Evolutionary conservation across 2,329 filamentous ascomycete genomes (phyloP).

Genomic region (Coniella vitis): DNA sequence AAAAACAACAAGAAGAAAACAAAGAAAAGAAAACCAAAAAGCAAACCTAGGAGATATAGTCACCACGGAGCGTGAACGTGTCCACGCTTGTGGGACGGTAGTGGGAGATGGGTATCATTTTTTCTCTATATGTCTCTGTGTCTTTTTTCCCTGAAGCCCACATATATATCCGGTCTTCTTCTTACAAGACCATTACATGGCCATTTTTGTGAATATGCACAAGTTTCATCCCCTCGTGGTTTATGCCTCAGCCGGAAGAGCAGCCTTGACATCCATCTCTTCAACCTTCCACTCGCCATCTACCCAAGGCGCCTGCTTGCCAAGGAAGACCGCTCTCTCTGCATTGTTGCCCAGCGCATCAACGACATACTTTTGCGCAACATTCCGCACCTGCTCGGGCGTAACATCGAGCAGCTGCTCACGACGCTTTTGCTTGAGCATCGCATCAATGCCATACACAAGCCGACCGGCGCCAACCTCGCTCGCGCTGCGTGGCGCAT

Average conservation of each 20-base stretch:
- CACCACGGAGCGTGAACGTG: neutral
- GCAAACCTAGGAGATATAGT: too few species aligned
- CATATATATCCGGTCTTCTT: too few species aligned
- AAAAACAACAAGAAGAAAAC: neutral
- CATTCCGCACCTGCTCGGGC: slow-evolving; percentile 69
- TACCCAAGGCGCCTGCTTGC: slow-evolving; percentile 75
- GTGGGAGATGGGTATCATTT: slow-evolving; percentile 17
- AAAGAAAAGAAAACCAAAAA: neutral
- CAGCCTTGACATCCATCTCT: slow-evolving; percentile 59
- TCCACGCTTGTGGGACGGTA: neutral
- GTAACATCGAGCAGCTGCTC: slow-evolving; percentile 83
- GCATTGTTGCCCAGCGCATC: slow-evolving; percentile 53
- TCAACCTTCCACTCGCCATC: slow-evolving; percentile 66
- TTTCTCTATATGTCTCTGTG: slow-evolving; percentile 1
- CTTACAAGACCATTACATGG: too few species aligned
- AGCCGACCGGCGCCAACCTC: slow-evolving; percentile 83
- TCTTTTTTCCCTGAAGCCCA: slow-evolving; percentile 4
- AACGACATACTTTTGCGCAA: slow-evolving; percentile 76
- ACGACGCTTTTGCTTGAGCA: slow-evolving; percentile 80
- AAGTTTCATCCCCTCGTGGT: neutral
- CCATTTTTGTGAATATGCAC: slow-evolving; percentile 16
- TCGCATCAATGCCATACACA: slow-evolving; percentile 74
- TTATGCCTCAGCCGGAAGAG: neutral
- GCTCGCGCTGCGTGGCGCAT: slow-evolving; percentile 82
- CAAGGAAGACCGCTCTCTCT: slow-evolving; percentile 67